Evolutionary conservation across 2,329 filamentous ascomycete genomes (phyloP).

Genomic region (Penicillium oxalicum): DNA sequence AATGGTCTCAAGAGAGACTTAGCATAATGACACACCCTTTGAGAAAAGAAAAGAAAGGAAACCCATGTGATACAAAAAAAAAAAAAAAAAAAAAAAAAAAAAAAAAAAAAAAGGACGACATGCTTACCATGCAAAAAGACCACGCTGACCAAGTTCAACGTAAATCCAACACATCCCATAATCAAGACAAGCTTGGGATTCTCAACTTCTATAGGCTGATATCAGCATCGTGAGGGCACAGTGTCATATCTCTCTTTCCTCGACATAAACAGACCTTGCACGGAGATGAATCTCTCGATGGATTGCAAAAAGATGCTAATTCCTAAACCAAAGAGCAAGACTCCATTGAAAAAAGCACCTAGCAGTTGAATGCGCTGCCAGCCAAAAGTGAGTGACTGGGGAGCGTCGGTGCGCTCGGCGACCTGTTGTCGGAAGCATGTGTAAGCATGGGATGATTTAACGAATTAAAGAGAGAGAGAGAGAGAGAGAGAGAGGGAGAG

Average conservation of each 20-base stretch:
- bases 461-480: too few relatives aligned
- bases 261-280: conserved; percentile 4
- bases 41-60: background rate
- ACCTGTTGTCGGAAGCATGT: conserved; percentile 31
- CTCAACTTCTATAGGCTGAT: conserved; percentile 46
- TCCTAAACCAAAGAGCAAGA: conserved; percentile 64
- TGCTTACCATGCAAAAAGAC: conserved; percentile 55
- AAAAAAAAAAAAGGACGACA: too few relatives aligned
- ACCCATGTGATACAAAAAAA: too few relatives aligned
- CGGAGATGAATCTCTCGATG: conserved; percentile 52
- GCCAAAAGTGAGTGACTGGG: conserved; percentile 8
- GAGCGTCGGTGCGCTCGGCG: conserved; percentile 2
- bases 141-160: conserved; percentile 60
- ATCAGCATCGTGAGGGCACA: background rate
- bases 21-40: background rate
- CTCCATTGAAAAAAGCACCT: conserved; percentile 71
- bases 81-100: too few relatives aligned
- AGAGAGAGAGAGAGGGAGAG: too few relatives aligned
- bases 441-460: too few relatives aligned
- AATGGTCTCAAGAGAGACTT: conserved; percentile 2
- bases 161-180: conserved; percentile 59
- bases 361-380: conserved; percentile 54
- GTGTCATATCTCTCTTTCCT: background rate
- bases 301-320: conserved; percentile 65
- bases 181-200: conserved; percentile 61